phyloP scores from a whole-genome alignment of 2,329 filamentous ascomycete genomes.

The Triangularia verruculosa region DNA sequence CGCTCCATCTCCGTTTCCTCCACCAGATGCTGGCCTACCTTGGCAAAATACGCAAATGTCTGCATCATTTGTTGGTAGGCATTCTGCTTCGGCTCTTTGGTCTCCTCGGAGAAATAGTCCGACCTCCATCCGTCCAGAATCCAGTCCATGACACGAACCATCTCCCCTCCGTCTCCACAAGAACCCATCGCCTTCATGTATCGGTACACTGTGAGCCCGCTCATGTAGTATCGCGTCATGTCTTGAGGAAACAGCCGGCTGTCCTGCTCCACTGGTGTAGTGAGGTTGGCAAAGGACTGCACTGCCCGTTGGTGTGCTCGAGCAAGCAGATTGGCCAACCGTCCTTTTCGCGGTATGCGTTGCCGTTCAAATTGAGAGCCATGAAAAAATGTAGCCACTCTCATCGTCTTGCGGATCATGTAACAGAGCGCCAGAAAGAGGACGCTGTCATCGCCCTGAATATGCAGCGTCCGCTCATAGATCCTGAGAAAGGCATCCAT shows the following conservation, averaged over 20 bases:
- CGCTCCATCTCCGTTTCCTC: conserved; percentile 31
- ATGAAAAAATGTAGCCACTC: conserved; percentile 15
- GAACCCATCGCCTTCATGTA: conserved; percentile 64
- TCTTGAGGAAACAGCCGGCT: neutral
- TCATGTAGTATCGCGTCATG: conserved; percentile 42
- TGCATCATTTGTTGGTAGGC: conserved; percentile 33
- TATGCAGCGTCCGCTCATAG: conserved; percentile 30
- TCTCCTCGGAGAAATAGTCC: conserved; percentile 34
- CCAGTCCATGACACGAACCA: conserved; percentile 58
- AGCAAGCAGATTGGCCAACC: conserved; percentile 9
- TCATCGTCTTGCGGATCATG: conserved; percentile 33
- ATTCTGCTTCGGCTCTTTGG: conserved; percentile 37
- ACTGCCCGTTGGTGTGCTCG: conserved; percentile 11
- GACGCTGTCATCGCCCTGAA: conserved; percentile 34
- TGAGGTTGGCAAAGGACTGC: conserved; percentile 27
- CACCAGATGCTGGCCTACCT: conserved; percentile 45
- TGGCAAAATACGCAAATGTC: conserved; percentile 40
- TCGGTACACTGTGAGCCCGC: conserved; percentile 48
- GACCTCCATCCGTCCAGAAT: conserved; percentile 48
- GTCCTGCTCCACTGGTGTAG: conserved; percentile 28
- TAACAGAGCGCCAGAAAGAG: conserved; percentile 39
- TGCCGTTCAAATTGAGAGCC: neutral
- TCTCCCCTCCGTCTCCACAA: conserved; percentile 56
- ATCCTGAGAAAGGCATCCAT: conserved; percentile 35
- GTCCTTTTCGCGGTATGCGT: neutral